Conservation (phyloP, 2,329 filamentous ascomycete species). For the Cordyceps cateniannulata region DNA sequence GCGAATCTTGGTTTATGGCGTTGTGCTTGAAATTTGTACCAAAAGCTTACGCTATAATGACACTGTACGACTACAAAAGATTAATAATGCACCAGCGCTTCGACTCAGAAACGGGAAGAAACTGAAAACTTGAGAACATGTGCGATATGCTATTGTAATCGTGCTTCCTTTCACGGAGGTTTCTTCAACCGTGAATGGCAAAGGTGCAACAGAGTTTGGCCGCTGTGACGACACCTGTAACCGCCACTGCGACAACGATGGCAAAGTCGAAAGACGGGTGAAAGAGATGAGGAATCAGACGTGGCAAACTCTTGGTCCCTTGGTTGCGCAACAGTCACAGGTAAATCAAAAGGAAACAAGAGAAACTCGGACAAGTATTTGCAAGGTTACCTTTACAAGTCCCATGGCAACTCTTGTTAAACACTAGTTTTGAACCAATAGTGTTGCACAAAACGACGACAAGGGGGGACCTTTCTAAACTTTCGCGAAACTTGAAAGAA, state of each 20-base stretch:
- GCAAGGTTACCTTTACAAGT: background rate
- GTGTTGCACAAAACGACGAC: background rate
- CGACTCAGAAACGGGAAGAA: background rate
- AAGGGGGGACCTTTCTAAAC: too few relatives aligned
- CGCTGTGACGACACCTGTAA: background rate
- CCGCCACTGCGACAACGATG: background rate
- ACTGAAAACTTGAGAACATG: background rate
- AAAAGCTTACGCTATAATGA: conserved; percentile 4
- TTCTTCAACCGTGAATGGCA: background rate
- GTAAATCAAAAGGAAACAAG: background rate
- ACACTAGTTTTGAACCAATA: background rate
- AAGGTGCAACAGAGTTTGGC: background rate
- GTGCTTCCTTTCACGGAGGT: background rate
- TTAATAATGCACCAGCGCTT: background rate
- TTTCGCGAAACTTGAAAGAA: background rate
- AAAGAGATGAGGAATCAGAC: background rate
- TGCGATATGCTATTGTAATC: background rate
- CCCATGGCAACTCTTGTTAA: background rate
- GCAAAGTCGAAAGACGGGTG: background rate
- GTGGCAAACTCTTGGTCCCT: background rate
- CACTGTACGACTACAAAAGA: conserved; percentile 1
- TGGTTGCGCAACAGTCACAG: too few relatives aligned
- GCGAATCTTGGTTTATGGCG: background rate
- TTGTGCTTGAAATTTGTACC: conserved; percentile 1
- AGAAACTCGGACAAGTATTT: background rate